phyloP scores from a whole-genome alignment of 192 early-diverging fungal genomes.

The Coemansia umbellata region DNA sequence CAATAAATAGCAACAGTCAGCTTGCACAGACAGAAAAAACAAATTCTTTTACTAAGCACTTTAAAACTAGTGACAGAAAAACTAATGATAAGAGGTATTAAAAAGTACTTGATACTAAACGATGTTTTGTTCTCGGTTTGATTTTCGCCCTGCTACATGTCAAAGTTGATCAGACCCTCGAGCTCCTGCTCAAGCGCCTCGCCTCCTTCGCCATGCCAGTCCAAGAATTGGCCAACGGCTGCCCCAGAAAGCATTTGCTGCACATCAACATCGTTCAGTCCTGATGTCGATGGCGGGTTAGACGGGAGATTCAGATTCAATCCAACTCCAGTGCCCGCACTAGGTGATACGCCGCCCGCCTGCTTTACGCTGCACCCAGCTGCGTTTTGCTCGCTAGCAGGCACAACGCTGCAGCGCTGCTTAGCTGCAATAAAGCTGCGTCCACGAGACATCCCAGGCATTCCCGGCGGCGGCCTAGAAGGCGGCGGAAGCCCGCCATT shows the following conservation, averaged over 20 bases:
- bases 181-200: slow-evolving; percentile 45
- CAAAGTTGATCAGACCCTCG: slow-evolving; percentile 52
- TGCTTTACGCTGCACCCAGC: background rate
- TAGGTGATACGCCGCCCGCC: background rate
- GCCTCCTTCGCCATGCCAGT: slow-evolving; percentile 26
- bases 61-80: too few relatives aligned
- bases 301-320: slow-evolving; percentile 19
- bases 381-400: background rate
- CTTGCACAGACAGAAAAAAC: background rate
- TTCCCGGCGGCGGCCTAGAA: slow-evolving; percentile 34
- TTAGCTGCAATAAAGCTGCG: slow-evolving; percentile 6
- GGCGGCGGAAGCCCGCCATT: slow-evolving; percentile 1
- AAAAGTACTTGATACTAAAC: background rate
- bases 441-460: slow-evolving; percentile 22
- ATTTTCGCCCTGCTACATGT: too few relatives aligned
- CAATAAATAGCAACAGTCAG: too few relatives aligned
- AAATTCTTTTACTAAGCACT: too few relatives aligned
- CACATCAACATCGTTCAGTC: slow-evolving; percentile 17
- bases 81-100: too few relatives aligned
- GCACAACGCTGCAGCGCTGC: slow-evolving; percentile 3
- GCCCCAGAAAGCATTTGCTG: slow-evolving; percentile 17
- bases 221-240: slow-evolving; percentile 13
- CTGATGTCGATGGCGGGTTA: slow-evolving; percentile 32
- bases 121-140: too few relatives aligned
- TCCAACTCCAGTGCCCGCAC: background rate